Evolutionary conservation across 371 early-diverging fungal species (phyloP).

Genomic region (Mortierella sp.): DNA sequence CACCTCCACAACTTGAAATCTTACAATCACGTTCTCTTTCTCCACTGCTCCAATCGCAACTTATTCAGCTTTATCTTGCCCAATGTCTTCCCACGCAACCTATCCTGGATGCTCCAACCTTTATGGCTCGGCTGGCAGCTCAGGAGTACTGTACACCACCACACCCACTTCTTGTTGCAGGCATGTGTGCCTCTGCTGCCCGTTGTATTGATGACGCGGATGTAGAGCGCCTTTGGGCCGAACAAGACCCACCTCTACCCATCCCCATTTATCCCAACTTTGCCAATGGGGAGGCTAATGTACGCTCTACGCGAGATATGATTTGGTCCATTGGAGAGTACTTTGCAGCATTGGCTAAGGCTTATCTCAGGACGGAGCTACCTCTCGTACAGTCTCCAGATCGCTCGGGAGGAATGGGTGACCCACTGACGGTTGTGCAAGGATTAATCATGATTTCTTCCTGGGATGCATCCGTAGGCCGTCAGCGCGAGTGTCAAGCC

Average conservation of each 20-base stretch:
- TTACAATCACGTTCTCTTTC: slow-evolving; percentile 51
- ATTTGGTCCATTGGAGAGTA: slow-evolving; percentile 56
- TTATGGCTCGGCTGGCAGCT: slow-evolving; percentile 49
- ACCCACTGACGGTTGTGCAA: slow-evolving; percentile 55
- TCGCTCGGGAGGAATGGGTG: slow-evolving; percentile 53
- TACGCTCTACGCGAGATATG: slow-evolving; percentile 48
- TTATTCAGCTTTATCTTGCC: slow-evolving; percentile 51
- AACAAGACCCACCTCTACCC: slow-evolving; percentile 54
- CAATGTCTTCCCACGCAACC: slow-evolving; percentile 52
- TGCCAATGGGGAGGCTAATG: slow-evolving; percentile 50
- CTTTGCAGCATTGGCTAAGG: slow-evolving; percentile 53
- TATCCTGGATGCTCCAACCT: slow-evolving; percentile 53
- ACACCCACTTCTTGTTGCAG: slow-evolving; percentile 49
- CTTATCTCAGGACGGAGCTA: slow-evolving; percentile 48
- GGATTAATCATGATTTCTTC: slow-evolving; percentile 53
- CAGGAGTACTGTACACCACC: slow-evolving; percentile 54
- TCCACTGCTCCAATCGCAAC: slow-evolving; percentile 52
- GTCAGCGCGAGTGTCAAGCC: slow-evolving; percentile 55
- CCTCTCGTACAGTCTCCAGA: slow-evolving; percentile 55
- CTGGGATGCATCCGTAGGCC: slow-evolving; percentile 56
- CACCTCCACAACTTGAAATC: slow-evolving; percentile 52
- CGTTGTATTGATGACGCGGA: slow-evolving; percentile 53
- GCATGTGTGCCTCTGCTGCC: slow-evolving; percentile 51
- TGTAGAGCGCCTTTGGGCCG: slow-evolving; percentile 51
- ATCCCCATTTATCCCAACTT: slow-evolving; percentile 47